A percentile compares a stretch with the other conserved stretches of the same genome.
phyloP scores from a whole-genome alignment of 2,329 filamentous ascomycete genomes.

The Botrytis fabae region DNA sequence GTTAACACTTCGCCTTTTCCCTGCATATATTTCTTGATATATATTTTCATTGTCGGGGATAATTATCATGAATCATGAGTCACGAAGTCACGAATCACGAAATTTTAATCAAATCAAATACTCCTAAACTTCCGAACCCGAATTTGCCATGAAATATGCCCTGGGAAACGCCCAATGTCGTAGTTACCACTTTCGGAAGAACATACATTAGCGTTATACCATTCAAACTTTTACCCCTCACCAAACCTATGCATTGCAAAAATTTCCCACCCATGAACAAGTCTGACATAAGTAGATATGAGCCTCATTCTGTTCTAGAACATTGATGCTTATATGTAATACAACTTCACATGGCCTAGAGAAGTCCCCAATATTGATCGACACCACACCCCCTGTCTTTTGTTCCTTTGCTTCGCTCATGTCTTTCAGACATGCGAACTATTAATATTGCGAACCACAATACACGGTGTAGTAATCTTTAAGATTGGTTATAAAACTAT shows the following conservation, averaged over 20 bases:
- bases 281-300: background rate
- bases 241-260: background rate
- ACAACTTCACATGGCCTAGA: background rate
- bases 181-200: background rate
- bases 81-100: background rate
- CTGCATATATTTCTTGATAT: background rate
- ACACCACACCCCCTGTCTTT: background rate
- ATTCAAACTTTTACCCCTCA: background rate
- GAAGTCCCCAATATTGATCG: background rate
- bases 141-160: background rate
- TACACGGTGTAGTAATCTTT: rapidly evolving
- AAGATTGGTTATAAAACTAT: background rate
- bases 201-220: background rate
- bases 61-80: background rate
- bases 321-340: background rate
- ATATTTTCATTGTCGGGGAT: background rate
- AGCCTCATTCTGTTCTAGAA: background rate
- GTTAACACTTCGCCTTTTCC: background rate
- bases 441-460: background rate
- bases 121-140: background rate
- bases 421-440: background rate
- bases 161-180: background rate
- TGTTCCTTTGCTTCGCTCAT: too few relatives aligned
- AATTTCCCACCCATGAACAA: background rate
- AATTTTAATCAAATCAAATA: too few relatives aligned